Evolutionary conservation across 495 filamentous ascomycete species (phyloP), one percentile per base, ranked within the genome.

Genomic region (Pseudotulostoma volvatum): DNA sequence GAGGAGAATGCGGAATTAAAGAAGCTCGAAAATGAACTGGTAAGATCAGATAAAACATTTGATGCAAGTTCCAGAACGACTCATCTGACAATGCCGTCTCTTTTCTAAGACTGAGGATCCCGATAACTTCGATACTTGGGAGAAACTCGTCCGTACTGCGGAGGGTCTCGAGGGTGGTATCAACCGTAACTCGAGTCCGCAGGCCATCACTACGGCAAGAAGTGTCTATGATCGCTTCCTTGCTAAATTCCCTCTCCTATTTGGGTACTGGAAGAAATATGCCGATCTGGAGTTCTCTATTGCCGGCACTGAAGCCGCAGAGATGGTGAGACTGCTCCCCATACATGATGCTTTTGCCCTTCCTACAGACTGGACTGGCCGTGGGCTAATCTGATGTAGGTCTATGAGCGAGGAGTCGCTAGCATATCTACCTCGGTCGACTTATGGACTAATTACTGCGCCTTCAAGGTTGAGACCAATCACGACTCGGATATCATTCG

Each of bases 261-360:
- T 95, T 54, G 90, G 87, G 31, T 99, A 95, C 60, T 99, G 90
- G 90, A 95, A 95, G 65, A 96, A 93, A 57, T 97, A 99, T 75
- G 90, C 90, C 47, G 90, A 96, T 53, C 61, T 93, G 17, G 90
- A 99, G 52, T 99, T 99, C 59, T 82, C 82, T 11, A 93, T 96
- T 45, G 84, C 84, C 3, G 90, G 90, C 18, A 93, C 92, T 1
- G 90, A 99, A 63, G 86, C 92, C 19, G 92, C 90, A 40, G 90
- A 99, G 54, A 90, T 96, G 83, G 90, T 95, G 70, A 42, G 68
- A 45, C 32, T 33, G 11, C 38, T 18, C n/a, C 7, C 28, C 36
- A 3, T 11, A 20, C 20, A 2, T 36, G 14, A 20, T 41, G 13
- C 13, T 30, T 18, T 28, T 37, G 18, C 19, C 14, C 1, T 35